Evolutionary conservation across 2,329 filamentous ascomycete species (phyloP).

Genomic region (Colletotrichum graminicola): DNA sequence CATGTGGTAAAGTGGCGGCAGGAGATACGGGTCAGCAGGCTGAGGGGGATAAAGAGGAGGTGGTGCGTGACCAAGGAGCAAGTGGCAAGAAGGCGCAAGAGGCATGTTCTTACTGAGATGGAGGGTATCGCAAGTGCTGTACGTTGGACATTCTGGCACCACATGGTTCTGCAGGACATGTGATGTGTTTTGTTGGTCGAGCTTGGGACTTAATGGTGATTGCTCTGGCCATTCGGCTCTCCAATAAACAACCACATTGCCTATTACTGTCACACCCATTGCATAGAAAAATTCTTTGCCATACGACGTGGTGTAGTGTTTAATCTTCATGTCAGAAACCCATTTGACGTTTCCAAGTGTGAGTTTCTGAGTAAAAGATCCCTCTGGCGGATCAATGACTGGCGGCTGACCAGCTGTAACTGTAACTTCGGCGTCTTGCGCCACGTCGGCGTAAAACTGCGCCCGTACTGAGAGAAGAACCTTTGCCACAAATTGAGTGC

Average conservation of each 20-base stretch:
- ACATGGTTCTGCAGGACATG: conserved; percentile 27
- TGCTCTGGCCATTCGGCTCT: too few species aligned
- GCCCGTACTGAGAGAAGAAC: conserved; percentile 76
- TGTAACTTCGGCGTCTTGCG: conserved; percentile 63
- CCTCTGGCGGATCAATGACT: conserved; percentile 62
- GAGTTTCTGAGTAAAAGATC: conserved; percentile 70
- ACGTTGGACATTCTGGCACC: background rate
- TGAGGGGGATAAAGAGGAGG: background rate
- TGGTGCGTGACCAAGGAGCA: background rate
- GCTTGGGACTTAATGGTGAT: conserved; percentile 78
- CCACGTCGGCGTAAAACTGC: conserved; percentile 73
- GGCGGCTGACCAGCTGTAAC: conserved; percentile 60
- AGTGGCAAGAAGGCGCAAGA: background rate
- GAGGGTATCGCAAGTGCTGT: background rate
- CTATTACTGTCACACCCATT: conserved; percentile 76
- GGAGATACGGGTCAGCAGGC: background rate
- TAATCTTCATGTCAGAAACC: conserved; percentile 83
- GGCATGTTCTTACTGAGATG: background rate
- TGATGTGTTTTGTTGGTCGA: conserved; percentile 47
- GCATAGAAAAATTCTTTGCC: conserved; percentile 83
- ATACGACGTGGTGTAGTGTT: conserved; percentile 73
- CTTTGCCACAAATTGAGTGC: conserved; percentile 77
- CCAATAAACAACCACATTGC: too few species aligned
- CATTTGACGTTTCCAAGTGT: conserved; percentile 90
- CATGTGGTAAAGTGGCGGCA: background rate